Evolutionary conservation across 805 yeast genomes (phyloP).

Genomic region (Candida morakotiae): DNA sequence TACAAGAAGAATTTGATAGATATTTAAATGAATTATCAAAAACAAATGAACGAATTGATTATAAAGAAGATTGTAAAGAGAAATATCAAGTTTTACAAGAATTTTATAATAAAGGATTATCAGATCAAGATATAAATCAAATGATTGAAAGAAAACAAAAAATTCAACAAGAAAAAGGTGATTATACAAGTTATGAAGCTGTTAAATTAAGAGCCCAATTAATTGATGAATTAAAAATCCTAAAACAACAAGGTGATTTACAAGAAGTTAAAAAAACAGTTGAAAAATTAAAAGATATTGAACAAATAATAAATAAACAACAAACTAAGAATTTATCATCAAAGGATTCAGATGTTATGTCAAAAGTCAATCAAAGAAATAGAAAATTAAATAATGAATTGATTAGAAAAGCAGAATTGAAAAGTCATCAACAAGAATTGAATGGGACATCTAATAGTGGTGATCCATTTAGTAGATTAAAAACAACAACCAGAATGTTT

Average conservation of each 20-base stretch:
- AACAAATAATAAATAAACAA: conserved; percentile 42
- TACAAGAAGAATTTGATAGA: conserved; percentile 66
- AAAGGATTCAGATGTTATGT: conserved; percentile 44
- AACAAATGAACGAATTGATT: conserved; percentile 56
- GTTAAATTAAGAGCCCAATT: conserved; percentile 71
- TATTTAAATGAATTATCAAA: conserved; percentile 60
- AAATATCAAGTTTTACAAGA: conserved; percentile 60
- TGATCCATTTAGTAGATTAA: conserved; percentile 87
- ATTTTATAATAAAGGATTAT: conserved; percentile 63
- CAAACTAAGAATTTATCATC: conserved; percentile 29
- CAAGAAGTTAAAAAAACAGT: conserved; percentile 20
- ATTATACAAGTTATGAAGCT: conserved; percentile 45
- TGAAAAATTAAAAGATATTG: conserved; percentile 41
- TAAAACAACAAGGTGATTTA: conserved; percentile 53
- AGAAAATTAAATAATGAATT: conserved; percentile 73
- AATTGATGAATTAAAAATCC: conserved; percentile 71
- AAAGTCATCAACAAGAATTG: conserved; percentile 38
- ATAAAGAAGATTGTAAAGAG: conserved; percentile 57
- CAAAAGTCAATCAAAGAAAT: conserved; percentile 79
- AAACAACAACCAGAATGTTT: conserved; percentile 82
- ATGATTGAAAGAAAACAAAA: conserved; percentile 72
- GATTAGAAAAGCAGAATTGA: conserved; percentile 75
- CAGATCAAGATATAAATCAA: conserved; percentile 69
- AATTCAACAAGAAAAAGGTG: conserved; percentile 24
- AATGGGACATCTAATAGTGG: conserved; percentile 33